Percentiles rank a stretch among this genome's conserved stretches.
phyloP scores from a whole-genome alignment of 2,329 filamentous ascomycete genomes.

The Ophiognomonia clavigignenti-juglandacearum region DNA sequence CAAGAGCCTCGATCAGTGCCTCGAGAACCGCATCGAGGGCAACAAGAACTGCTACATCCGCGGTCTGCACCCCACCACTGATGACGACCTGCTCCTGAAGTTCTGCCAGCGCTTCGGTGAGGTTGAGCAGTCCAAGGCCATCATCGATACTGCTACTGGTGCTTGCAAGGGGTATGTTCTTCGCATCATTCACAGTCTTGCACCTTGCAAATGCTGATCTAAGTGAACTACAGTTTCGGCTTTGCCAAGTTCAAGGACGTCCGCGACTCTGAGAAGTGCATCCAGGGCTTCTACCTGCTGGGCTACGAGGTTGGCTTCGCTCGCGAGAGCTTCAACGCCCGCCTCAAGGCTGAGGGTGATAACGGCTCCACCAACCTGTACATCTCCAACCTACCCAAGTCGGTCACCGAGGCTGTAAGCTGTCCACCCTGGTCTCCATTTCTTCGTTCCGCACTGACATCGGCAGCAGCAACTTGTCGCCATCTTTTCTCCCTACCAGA shows the following conservation, averaged over 20 bases:
- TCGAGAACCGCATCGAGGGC: conserved; percentile 85
- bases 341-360: conserved; percentile 93
- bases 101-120: conserved; percentile 87
- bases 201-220: conserved; percentile 25
- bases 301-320: conserved; percentile 98
- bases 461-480: conserved; percentile 64
- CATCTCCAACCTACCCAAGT: conserved; percentile 92
- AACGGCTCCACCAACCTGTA: conserved; percentile 91
- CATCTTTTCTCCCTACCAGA: conserved; percentile 75
- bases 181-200: not conserved
- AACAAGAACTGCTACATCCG: conserved; percentile 99
- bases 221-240: conserved; percentile 63
- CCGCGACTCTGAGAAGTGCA: conserved; percentile 89
- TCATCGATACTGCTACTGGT: conserved; percentile 89
- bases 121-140: conserved; percentile 96
- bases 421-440: not conserved
- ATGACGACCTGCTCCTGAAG: conserved; percentile 77
- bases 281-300: conserved; percentile 88
- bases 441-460: conserved; percentile 17
- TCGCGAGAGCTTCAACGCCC: conserved; percentile 94
- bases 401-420: conserved; percentile 82
- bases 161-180: conserved; percentile 85
- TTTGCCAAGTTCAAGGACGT: conserved; percentile 93
- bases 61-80: conserved; percentile 90
- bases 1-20: conserved; percentile 87